Evolutionary conservation across 202 grass and related monocot genomes (phyloP).

Genomic region (Digitaria exilis): DNA sequence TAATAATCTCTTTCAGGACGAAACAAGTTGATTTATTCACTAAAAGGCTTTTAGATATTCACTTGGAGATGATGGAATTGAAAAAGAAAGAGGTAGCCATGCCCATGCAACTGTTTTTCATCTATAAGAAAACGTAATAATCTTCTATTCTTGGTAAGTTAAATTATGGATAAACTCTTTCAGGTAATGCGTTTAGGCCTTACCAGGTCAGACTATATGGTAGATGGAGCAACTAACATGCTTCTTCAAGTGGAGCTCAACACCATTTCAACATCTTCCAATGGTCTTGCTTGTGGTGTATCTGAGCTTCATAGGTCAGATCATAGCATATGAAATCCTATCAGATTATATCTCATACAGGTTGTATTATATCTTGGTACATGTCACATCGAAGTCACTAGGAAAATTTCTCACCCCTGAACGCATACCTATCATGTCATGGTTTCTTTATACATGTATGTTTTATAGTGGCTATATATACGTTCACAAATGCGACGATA

Average conservation of each 20-base stretch:
- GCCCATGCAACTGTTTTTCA: neutral
- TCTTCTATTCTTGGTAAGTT: neutral
- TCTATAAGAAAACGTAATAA: neutral
- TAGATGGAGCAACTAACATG: conserved; percentile 66
- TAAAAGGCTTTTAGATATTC: conserved; percentile 65
- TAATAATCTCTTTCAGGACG: conserved; percentile 42
- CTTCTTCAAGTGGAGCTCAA: conserved; percentile 94
- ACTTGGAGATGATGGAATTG: conserved; percentile 51
- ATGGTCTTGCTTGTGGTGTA: conserved; percentile 77
- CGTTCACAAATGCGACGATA: neutral
- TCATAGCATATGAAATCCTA: conserved; percentile 13
- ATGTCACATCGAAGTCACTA: neutral
- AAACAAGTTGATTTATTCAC: conserved; percentile 66
- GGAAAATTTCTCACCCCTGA: neutral
- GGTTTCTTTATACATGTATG: neutral
- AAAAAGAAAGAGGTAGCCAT: conserved; percentile 52
- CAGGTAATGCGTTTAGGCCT: conserved; percentile 78
- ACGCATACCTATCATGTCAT: neutral
- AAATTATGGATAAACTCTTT: conserved; percentile 30
- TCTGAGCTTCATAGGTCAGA: conserved; percentile 80
- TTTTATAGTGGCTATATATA: neutral
- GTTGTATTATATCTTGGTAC: no score
- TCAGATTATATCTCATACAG: neutral
- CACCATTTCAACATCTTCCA: conserved; percentile 81
- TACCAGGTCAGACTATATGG: conserved; percentile 90